These are phyloP conservation scores for Solanum virginianum DNA, from an alignment of 257 asterid genomes.

Conservation along the genomic window DNA sequence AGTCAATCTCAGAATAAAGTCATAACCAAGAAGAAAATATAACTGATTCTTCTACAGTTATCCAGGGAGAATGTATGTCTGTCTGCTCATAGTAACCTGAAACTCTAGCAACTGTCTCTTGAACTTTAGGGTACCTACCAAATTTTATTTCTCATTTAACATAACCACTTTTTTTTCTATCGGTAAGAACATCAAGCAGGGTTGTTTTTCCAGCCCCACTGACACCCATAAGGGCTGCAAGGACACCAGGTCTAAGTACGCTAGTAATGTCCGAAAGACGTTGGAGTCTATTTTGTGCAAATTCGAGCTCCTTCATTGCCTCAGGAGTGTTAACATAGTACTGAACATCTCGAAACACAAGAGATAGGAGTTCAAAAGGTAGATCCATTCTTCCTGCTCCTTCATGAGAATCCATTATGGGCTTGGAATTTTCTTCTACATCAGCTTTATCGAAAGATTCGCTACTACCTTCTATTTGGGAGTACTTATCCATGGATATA, in stretches of 20 bases:
- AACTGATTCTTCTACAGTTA: too few species aligned
- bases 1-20: too few species aligned
- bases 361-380: constrained; percentile 44
- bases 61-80: constrained; percentile 44
- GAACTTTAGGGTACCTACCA: constrained; percentile 51
- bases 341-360: constrained; percentile 44
- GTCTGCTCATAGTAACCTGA: constrained; percentile 53
- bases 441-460: constrained; percentile 5
- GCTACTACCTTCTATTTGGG: constrained; percentile 22
- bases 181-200: constrained; percentile 53
- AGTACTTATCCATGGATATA: constrained; percentile 39
- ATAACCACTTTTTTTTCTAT: constrained; percentile 44
- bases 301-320: constrained; percentile 54
- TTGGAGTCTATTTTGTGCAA: constrained; percentile 24
- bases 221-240: constrained; percentile 56
- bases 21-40: too few species aligned
- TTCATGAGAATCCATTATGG: background rate
- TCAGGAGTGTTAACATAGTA: constrained; percentile 41
- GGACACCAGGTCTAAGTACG: constrained; percentile 47
- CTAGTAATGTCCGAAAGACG: constrained; percentile 41
- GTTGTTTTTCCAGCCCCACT: constrained; percentile 62
- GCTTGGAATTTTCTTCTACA: background rate
- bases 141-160: constrained; percentile 36
- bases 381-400: constrained; percentile 43
- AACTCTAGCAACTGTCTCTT: constrained; percentile 35